Evolutionary conservation across 257 asterid genomes (phyloP).

Genomic region (Petunia axillaris): DNA sequence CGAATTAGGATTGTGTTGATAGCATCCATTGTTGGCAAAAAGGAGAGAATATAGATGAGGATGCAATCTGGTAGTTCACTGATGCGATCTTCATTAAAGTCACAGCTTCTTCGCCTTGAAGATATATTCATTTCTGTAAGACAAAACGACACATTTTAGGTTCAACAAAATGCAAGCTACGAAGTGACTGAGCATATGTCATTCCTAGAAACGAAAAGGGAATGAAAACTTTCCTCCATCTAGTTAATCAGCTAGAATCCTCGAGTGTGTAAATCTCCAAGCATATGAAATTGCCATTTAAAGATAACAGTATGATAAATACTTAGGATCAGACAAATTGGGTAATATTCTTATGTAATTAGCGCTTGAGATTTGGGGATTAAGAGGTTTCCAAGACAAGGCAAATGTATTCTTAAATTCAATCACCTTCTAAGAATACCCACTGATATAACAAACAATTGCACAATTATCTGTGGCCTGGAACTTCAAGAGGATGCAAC

Average conservation of each 20-base stretch:
- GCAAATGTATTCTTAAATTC: slow-evolving; percentile 11
- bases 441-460: neutral
- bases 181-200: neutral
- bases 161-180: neutral
- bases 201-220: neutral
- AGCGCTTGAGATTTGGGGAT: neutral
- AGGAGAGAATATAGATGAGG: slow-evolving; percentile 37
- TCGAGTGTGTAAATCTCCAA: neutral
- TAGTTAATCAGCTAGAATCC: slow-evolving; percentile 4
- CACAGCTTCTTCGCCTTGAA: neutral
- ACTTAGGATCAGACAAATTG: neutral
- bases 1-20: slow-evolving; percentile 31
- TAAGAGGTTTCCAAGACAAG: neutral
- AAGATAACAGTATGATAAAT: slow-evolving; percentile 6
- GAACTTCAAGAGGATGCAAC: neutral
- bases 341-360: neutral
- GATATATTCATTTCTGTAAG: slow-evolving; percentile 10
- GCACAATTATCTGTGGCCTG: neutral
- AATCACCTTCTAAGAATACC: neutral
- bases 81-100: slow-evolving; percentile 25
- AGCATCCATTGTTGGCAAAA: slow-evolving; percentile 36
- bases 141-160: slow-evolving; percentile 8
- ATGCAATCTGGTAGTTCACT: slow-evolving; percentile 41
- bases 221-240: slow-evolving; percentile 6
- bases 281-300: neutral